Evolutionary conservation across 371 early-diverging fungal genomes (phyloP).

Genomic region (Mortierella sp.): DNA sequence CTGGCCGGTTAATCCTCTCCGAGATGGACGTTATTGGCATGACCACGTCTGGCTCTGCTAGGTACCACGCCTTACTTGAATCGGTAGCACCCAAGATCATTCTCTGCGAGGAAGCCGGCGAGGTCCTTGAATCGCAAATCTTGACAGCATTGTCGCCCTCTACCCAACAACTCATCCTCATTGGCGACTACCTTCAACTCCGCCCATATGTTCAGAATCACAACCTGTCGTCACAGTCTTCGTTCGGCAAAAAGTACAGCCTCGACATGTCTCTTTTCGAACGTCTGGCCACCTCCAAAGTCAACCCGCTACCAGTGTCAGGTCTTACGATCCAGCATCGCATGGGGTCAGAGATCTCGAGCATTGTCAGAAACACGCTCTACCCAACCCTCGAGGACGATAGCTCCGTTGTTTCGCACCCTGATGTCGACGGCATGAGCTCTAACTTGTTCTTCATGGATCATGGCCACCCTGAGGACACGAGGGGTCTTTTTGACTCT

Average conservation of each 20-base stretch:
- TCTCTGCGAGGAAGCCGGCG: conserved; percentile 84
- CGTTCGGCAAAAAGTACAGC: conserved; percentile 56
- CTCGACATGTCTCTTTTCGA: conserved; percentile 79
- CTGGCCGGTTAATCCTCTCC: conserved; percentile 48
- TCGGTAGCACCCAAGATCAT: conserved; percentile 67
- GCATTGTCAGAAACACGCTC: conserved; percentile 59
- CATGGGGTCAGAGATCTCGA: conserved; percentile 80
- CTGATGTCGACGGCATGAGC: conserved; percentile 60
- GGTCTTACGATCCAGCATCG: conserved; percentile 76
- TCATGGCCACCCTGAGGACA: conserved; percentile 60
- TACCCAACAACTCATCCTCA: conserved; percentile 78
- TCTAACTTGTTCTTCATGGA: conserved; percentile 62
- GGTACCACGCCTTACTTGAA: conserved; percentile 62
- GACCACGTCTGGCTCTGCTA: conserved; percentile 67
- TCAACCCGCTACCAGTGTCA: conserved; percentile 61
- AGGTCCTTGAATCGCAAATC: conserved; percentile 81
- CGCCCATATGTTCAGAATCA: conserved; percentile 63
- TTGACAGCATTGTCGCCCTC: conserved; percentile 66
- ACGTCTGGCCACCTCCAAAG: conserved; percentile 63
- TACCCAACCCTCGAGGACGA: conserved; percentile 58
- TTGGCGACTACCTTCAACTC: conserved; percentile 82
- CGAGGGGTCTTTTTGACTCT: conserved; percentile 24
- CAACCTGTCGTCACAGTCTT: conserved; percentile 48
- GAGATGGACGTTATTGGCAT: conserved; percentile 59
- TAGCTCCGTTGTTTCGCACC: conserved; percentile 39